Conservation (phyloP, 1,139 yeast species). For the Suhomyces atakaporum region DNA sequence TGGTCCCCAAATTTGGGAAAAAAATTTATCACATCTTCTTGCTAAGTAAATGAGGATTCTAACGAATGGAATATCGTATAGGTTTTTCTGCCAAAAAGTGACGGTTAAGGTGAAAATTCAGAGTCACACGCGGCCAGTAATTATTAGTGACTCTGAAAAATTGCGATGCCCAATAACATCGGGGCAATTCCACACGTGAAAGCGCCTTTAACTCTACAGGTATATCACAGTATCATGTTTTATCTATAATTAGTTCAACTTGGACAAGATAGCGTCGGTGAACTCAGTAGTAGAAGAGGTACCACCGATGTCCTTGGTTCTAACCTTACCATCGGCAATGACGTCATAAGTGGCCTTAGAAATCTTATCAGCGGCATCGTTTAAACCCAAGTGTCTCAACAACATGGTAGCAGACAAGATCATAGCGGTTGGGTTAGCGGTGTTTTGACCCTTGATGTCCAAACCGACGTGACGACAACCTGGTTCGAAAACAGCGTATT, state of each 20-base stretch:
- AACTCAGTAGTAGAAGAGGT: constrained; percentile 85
- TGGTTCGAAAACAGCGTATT: constrained; percentile 97
- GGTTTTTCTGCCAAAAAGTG: no score
- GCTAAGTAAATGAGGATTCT: no score
- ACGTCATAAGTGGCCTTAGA: constrained; percentile 87
- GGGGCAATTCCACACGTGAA: no score
- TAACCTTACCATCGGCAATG: constrained; percentile 78
- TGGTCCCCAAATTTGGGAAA: no score
- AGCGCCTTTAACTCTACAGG: constrained; percentile 5
- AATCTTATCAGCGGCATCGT: constrained; percentile 80
- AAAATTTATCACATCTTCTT: no score
- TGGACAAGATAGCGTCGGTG: constrained; percentile 78
- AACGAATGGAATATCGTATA: no score
- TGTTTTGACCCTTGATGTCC: constrained; percentile 90
- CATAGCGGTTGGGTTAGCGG: constrained; percentile 98
- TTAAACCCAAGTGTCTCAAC: constrained; percentile 93
- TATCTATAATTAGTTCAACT: constrained; percentile 44
- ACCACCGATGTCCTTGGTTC: constrained; percentile 91
- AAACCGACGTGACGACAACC: constrained; percentile 99
- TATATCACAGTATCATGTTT: constrained; percentile 1
- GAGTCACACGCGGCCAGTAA: not conserved
- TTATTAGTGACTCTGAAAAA: not conserved
- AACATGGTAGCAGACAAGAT: constrained; percentile 85
- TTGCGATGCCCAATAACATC: not conserved
- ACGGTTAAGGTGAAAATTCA: no score